phyloP scores from a whole-genome alignment of 495 filamentous ascomycete genomes.

The Aspergillus nanangensis region DNA sequence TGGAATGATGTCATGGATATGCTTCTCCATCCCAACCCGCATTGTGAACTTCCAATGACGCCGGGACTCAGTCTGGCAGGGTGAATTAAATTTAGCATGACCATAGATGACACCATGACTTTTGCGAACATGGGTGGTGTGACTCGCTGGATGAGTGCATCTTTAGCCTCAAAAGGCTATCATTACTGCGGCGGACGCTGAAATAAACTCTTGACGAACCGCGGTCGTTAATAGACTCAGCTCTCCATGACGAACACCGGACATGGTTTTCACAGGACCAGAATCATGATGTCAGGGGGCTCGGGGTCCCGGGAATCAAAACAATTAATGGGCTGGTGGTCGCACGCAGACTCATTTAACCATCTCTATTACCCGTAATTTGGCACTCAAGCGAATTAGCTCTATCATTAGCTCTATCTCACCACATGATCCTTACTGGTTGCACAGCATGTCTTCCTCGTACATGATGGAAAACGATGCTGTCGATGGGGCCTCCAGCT shows the following conservation, averaged over 20 bases:
- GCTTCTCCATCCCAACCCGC: background rate
- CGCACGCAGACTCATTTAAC: too few relatives aligned
- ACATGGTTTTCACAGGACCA: background rate
- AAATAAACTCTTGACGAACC: conserved; percentile 4
- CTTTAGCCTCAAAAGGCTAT: too few relatives aligned
- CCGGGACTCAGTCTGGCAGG: background rate
- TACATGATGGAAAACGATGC: conserved; percentile 5
- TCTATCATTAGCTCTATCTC: too few relatives aligned
- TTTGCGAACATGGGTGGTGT: background rate
- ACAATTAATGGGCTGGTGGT: too few relatives aligned
- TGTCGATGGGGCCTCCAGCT: conserved; percentile 10
- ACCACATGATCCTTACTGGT: background rate
- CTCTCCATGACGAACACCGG: conserved; percentile 1
- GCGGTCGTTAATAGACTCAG: conserved; percentile 2
- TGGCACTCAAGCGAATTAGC: too few relatives aligned
- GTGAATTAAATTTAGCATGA: background rate
- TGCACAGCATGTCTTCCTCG: conserved; percentile 19
- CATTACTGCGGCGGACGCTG: too few relatives aligned
- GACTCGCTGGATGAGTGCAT: too few relatives aligned
- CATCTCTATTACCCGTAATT: too few relatives aligned
- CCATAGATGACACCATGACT: background rate
- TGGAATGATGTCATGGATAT: background rate
- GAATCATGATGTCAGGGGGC: conserved; percentile 18
- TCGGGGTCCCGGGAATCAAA: conserved; percentile 3
- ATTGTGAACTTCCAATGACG: background rate